These are phyloP conservation scores for Chytriomyces sp. DNA, from an alignment of 192 early-diverging fungal species.

Conservation along the genomic window DNA sequence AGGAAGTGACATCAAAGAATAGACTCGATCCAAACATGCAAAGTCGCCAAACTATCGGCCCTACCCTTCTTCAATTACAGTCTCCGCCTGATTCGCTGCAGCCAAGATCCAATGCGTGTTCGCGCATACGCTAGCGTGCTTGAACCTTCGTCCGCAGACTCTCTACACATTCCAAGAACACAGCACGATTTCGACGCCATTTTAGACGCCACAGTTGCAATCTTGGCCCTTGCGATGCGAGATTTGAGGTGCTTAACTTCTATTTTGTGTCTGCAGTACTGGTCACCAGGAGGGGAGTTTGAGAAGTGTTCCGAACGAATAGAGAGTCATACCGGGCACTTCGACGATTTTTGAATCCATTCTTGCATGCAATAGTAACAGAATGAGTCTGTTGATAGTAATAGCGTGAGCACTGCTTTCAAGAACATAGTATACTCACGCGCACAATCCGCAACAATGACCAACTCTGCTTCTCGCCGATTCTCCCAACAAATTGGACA, in stretches of 20 bases:
- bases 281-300: not conserved
- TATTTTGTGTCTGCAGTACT: conserved; percentile 5
- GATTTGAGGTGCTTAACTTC: not conserved
- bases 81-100: too few relatives aligned
- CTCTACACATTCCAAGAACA: not conserved
- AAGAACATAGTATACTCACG: conserved; percentile 1
- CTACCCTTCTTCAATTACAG: too few relatives aligned
- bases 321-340: conserved; percentile 11
- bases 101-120: too few relatives aligned
- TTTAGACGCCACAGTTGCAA: conserved; percentile 2
- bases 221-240: conserved; percentile 5
- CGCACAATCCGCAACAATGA: conserved; percentile 24
- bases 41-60: too few relatives aligned
- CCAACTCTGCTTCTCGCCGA: not conserved
- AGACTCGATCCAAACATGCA: too few relatives aligned
- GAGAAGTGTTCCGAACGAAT: not conserved
- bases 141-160: too few relatives aligned
- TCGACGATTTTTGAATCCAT: conserved; percentile 17
- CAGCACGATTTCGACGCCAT: not conserved
- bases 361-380: conserved; percentile 19
- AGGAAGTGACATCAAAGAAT: too few relatives aligned
- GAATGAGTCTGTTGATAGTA: conserved; percentile 5
- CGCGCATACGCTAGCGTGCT: too few relatives aligned
- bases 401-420: not conserved
- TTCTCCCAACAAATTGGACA: conserved; percentile 26